Conservation (phyloP, 129 eudicot genomes). For the Pulicaria dysenterica region DNA sequence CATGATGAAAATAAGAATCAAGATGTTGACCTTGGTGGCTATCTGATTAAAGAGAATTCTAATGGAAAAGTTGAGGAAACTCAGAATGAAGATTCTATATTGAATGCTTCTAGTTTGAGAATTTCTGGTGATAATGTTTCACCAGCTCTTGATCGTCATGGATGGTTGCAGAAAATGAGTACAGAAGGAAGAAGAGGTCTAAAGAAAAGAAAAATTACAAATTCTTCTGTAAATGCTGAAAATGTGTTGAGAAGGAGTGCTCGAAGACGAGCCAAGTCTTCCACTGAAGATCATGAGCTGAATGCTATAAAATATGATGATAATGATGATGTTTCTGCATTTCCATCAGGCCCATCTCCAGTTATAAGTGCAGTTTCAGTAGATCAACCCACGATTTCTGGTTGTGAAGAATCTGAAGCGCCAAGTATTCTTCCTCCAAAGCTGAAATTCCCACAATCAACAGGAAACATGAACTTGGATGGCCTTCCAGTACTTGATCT, state of each 20-base stretch:
- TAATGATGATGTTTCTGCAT: conserved; percentile 23
- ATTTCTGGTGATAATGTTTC: conserved; percentile 20
- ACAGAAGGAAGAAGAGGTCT: conserved; percentile 44
- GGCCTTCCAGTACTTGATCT: conserved; percentile 65
- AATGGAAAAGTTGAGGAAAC: conserved; percentile 19
- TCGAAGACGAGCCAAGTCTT: conserved; percentile 48
- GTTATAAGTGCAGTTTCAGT: conserved; percentile 51
- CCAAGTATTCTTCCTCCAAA: conserved; percentile 40
- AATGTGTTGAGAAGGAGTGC: conserved; percentile 84
- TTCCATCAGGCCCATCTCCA: conserved; percentile 41
- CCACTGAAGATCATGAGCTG: conserved; percentile 34
- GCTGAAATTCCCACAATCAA: conserved; percentile 73
- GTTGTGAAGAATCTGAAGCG: conserved; percentile 45
- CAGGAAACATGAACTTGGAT: conserved; percentile 52
- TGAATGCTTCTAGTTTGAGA: conserved; percentile 21
- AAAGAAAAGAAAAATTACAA: conserved; percentile 50
- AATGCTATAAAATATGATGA: conserved; percentile 29
- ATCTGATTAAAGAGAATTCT: conserved; percentile 18
- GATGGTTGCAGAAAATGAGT: conserved; percentile 28
- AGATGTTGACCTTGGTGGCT: conserved; percentile 42
- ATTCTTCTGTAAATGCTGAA: conserved; percentile 31
- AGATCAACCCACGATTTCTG: conserved; percentile 42
- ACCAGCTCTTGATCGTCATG: conserved; percentile 28
- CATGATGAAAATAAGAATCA: conserved; percentile 40
- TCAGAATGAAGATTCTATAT: conserved; percentile 1